Evolutionary conservation across 1,139 yeast genomes (phyloP), one percentile per base, ranked within the genome.

Genomic region (Candida labiduridarum): DNA sequence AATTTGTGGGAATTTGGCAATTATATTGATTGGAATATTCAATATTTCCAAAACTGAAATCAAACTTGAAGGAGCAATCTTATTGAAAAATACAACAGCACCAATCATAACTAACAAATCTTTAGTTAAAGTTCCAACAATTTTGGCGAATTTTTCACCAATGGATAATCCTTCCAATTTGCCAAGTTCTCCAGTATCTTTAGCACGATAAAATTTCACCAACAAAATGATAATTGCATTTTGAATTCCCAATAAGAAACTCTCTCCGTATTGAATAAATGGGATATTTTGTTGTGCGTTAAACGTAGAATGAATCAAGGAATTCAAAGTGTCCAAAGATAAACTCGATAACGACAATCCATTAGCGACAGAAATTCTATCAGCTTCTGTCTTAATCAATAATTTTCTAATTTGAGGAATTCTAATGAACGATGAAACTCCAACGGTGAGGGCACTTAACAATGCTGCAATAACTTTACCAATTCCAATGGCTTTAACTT

Each of bases 1-100:
- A 50, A 84, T 80, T 60, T 84, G 89, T 1, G 87, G 87, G 33
- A 83, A 55, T 60, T 82, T 83, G 44, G 85, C 74, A 16, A 74
- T 60, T 16, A 83, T 69, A 8, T 79, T 69, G 43, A 84, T 63
- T 9, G 89, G 89, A 48, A 83, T 80, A 42, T 79, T 77, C 50
- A 78, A 62, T 15, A 78, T 69, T 56, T 83, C 84, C 52, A 84
- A 70, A 1, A 65, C 52, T 15, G 65, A 63, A 40, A 76, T 59
- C 47, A 71, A 56, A 6, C 57, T 51, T 2, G 62, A 49, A 5
- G 80, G 78, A 1, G 72, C 71, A 5, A 72, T 41, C 52, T 70
- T 67, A 42, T 68, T 59, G 48, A 74, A 61, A 46, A 72, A 63
- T 8, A 74, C 47, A 10, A 67, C 48, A 1, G 67, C 55, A 0